Conservation (phyloP, 208 protist genomes). For the Leishmania lainsoni region DNA sequence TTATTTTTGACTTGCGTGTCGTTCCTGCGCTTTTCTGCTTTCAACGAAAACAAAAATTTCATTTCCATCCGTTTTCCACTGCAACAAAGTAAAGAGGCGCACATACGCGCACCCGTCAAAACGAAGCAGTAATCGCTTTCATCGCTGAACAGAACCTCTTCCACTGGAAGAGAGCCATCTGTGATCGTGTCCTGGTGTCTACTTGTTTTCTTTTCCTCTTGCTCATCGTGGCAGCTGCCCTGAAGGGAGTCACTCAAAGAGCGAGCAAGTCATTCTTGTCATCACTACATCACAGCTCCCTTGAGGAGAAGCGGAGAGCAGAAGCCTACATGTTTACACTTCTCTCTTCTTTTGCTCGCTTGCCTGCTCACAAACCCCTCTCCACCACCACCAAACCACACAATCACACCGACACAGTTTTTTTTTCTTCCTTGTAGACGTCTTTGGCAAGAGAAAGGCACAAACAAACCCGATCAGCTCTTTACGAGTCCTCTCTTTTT, state of each 20-base stretch:
- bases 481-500: background rate
- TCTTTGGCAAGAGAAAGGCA: background rate
- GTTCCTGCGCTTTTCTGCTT: background rate
- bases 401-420: background rate
- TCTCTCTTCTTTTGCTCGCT: background rate
- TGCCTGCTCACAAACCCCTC: background rate
- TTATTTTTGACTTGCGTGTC: background rate
- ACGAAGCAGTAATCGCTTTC: background rate
- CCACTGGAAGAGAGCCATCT: background rate
- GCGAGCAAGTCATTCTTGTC: background rate
- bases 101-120: background rate
- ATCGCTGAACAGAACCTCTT: background rate
- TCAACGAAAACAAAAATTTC: background rate
- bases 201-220: background rate
- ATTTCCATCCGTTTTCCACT: background rate
- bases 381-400: background rate
- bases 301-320: background rate
- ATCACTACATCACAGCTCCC: background rate
- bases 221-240: background rate
- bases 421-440: background rate
- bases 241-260: background rate
- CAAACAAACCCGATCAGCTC: background rate
- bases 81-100: background rate
- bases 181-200: background rate
- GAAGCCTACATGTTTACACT: background rate